Percentiles rank a stretch among this genome's conserved stretches.
Evolutionary conservation across 2,329 filamentous ascomycete genomes (phyloP).

Genomic region (Cercospora janseana): DNA sequence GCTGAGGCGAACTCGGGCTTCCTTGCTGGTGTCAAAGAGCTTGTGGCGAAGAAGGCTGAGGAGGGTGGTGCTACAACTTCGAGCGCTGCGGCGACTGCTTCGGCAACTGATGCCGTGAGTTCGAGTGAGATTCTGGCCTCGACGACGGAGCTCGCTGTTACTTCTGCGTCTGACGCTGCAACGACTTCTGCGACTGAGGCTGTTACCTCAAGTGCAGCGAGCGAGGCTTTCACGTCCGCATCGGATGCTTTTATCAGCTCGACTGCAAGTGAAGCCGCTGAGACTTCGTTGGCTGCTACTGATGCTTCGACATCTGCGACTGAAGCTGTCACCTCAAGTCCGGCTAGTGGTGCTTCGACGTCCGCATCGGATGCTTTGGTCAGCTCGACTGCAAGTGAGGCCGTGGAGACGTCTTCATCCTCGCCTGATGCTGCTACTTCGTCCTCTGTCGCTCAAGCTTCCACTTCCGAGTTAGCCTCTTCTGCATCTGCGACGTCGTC

Average conservation of each 20-base stretch:
- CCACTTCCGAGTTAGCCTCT: too few species aligned
- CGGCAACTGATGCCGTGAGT: background rate
- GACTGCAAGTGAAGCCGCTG: too few species aligned
- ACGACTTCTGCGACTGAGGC: background rate
- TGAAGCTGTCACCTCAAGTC: background rate
- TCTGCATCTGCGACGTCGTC: background rate
- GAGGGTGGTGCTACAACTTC: background rate
- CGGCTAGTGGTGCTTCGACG: background rate
- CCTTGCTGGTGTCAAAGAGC: constrained; percentile 26
- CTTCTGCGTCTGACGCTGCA: background rate
- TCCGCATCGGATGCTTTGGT: background rate
- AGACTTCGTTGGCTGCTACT: too few species aligned
- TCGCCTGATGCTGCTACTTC: background rate
- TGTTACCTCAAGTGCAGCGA: background rate
- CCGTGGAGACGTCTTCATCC: background rate
- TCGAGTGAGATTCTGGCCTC: background rate
- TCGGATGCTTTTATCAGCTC: too few species aligned
- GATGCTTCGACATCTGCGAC: background rate
- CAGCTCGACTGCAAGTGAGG: background rate
- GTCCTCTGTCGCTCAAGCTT: too few species aligned
- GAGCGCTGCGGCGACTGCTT: too few species aligned
- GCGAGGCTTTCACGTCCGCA: background rate
- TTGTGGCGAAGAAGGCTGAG: background rate
- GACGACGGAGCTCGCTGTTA: background rate
- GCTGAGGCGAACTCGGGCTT: constrained; percentile 36